phyloP scores from a whole-genome alignment of 2,329 filamentous ascomycete genomes.

The Helminthosporium solani region DNA sequence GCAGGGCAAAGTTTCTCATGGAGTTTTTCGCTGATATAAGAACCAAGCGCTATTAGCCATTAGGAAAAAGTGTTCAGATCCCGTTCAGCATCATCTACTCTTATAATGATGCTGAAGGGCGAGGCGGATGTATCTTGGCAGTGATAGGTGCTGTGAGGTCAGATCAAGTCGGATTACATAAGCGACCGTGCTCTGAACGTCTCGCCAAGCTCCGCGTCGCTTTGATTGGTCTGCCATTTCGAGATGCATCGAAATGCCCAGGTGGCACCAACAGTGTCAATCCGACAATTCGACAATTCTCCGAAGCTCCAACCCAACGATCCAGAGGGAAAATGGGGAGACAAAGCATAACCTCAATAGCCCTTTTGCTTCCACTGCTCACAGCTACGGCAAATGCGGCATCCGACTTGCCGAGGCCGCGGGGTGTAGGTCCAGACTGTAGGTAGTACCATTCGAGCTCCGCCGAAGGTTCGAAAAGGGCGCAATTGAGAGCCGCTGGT shows the following conservation, averaged over 20 bases:
- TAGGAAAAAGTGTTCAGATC: too few species aligned
- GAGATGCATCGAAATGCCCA: conserved; percentile 19
- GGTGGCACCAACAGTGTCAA: conserved; percentile 22
- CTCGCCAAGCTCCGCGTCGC: conserved; percentile 1
- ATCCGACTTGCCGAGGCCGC: conserved; percentile 68
- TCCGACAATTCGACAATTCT: too few species aligned
- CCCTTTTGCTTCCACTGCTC: conserved; percentile 31
- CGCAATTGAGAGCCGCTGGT: conserved; percentile 7
- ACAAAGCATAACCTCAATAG: conserved; percentile 30
- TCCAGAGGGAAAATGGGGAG: conserved; percentile 31
- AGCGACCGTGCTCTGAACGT: neutral
- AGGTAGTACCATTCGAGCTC: conserved; percentile 48
- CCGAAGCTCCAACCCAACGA: conserved; percentile 25
- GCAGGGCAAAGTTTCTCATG: too few species aligned
- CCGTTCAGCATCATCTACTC: too few species aligned
- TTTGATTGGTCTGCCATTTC: conserved; percentile 16
- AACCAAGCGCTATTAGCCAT: too few species aligned
- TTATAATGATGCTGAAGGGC: too few species aligned
- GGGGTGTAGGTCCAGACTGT: conserved; percentile 92
- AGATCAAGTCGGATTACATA: neutral
- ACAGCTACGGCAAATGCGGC: conserved; percentile 49
- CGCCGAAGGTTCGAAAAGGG: conserved; percentile 8
- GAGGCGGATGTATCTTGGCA: too few species aligned
- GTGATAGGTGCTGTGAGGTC: too few species aligned
- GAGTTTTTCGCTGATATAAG: too few species aligned